These are phyloP conservation scores for Monosporozyma aerobia DNA, from an alignment of 805 yeast species.

Conservation along the genomic window DNA sequence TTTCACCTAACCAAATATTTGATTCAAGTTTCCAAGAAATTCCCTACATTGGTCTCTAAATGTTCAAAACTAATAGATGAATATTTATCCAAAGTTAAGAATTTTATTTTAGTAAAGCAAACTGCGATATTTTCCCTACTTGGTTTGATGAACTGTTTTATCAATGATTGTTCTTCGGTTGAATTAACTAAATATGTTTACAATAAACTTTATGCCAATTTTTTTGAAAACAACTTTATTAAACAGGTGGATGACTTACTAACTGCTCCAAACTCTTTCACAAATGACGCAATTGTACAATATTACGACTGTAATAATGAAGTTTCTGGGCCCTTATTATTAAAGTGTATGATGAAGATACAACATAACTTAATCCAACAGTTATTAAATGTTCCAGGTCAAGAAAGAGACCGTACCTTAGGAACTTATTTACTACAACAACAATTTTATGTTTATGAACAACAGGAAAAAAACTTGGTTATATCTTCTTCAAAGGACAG, in stretches of 20 bases:
- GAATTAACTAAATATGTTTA: conserved; percentile 13
- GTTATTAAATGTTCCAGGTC: conserved; percentile 7
- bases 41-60: conserved; percentile 19
- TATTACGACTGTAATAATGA: conserved; percentile 25
- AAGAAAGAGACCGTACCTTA: not conserved
- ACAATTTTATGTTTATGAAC: conserved; percentile 2
- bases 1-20: conserved; percentile 28
- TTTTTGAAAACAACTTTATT: conserved; percentile 13
- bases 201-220: conserved; percentile 9
- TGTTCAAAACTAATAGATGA: conserved; percentile 16
- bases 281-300: conserved; percentile 24
- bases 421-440: conserved; percentile 7
- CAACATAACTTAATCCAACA: conserved; percentile 14
- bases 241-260: conserved; percentile 12
- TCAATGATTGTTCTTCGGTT: conserved; percentile 9
- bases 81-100: conserved; percentile 18
- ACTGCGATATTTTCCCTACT: conserved; percentile 28
- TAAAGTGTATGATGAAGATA: conserved; percentile 15
- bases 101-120: conserved; percentile 9
- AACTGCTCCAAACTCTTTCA: conserved; percentile 11
- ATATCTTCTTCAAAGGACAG: conserved; percentile 1
- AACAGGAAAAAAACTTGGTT: conserved; percentile 4
- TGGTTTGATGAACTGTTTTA: conserved; percentile 32
- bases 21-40: conserved; percentile 19
- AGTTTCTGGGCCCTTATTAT: conserved; percentile 19